A percentile compares a stretch with the other conserved stretches of the same genome.
Conservation (phyloP, 768 basidiomycete genomes). For the Leccinum olivaceopallidum region DNA sequence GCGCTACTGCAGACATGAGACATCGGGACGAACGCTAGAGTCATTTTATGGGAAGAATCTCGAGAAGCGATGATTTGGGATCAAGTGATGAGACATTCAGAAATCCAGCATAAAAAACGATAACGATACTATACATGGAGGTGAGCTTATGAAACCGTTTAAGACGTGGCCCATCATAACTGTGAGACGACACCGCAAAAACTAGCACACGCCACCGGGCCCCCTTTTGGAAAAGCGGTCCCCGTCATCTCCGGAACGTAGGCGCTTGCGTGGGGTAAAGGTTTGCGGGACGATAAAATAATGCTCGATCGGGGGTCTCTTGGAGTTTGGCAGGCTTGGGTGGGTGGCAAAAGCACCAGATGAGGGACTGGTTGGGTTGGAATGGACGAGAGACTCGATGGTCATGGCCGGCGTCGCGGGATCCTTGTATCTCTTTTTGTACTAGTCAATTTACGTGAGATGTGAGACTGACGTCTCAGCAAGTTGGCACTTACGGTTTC, state of each 20-base stretch:
- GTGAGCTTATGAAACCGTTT: slow-evolving; percentile 6
- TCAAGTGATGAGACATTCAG: slow-evolving; percentile 3
- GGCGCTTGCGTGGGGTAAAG: slow-evolving; percentile 26
- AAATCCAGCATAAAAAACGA: slow-evolving; percentile 12
- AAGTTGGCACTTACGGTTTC: slow-evolving; percentile 53
- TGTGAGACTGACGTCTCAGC: slow-evolving; percentile 7
- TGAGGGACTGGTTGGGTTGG: slow-evolving; percentile 63
- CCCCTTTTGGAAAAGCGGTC: slow-evolving; percentile 27
- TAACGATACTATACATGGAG: slow-evolving; percentile 33
- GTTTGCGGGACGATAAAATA: slow-evolving; percentile 35
- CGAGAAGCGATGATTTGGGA: not conserved
- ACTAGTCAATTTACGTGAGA: slow-evolving; percentile 42
- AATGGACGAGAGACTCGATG: slow-evolving; percentile 68
- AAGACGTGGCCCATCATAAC: slow-evolving; percentile 8
- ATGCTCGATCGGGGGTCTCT: slow-evolving; percentile 37
- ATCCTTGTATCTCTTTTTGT: slow-evolving; percentile 51
- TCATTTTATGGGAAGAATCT: not conserved
- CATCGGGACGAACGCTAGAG: not conserved
- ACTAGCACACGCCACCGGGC: slow-evolving; percentile 13
- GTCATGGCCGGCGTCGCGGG: slow-evolving; percentile 44
- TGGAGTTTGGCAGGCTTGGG: slow-evolving; percentile 21
- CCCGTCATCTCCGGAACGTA: slow-evolving; percentile 27
- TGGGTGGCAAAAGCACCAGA: slow-evolving; percentile 30
- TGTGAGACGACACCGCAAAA: slow-evolving; percentile 16
- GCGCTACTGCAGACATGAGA: slow-evolving; percentile 7